Conservation (phyloP, 129 eudicot genomes). For the Dittrichia graveolens region DNA sequence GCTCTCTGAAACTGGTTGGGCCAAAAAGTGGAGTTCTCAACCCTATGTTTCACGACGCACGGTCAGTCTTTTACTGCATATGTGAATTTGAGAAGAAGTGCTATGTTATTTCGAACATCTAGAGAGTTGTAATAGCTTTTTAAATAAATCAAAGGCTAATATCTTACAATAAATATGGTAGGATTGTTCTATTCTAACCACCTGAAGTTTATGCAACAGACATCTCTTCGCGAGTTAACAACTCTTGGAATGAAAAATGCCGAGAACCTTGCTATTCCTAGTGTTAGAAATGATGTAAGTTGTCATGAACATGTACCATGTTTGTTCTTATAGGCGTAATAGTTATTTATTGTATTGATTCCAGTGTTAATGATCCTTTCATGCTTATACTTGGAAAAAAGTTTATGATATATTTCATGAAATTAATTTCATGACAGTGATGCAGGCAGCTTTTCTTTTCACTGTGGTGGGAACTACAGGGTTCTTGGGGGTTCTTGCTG, state of each 20-base stretch:
- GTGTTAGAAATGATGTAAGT: slow-evolving; percentile 97
- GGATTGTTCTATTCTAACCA: slow-evolving; percentile 2
- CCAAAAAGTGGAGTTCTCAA: slow-evolving; percentile 93
- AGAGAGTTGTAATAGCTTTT: not conserved
- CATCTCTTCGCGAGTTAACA: slow-evolving; percentile 89
- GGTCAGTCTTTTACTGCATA: slow-evolving; percentile 54
- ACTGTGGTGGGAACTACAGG: slow-evolving; percentile 97
- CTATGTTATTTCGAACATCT: slow-evolving; percentile 4
- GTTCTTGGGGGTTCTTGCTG: slow-evolving; percentile 76
- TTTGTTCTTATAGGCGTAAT: slow-evolving; percentile 3
- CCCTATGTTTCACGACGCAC: slow-evolving; percentile 92
- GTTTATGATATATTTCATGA: slow-evolving; percentile 35
- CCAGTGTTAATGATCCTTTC: not conserved
- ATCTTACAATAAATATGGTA: slow-evolving; percentile 2
- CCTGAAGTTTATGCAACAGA: slow-evolving; percentile 49
- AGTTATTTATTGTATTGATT: slow-evolving; percentile 5
- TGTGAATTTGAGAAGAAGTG: slow-evolving; percentile 9
- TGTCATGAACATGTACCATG: slow-evolving; percentile 2
- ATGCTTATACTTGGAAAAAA: slow-evolving; percentile 4
- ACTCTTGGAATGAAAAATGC: slow-evolving; percentile 93
- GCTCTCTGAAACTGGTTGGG: slow-evolving; percentile 90
- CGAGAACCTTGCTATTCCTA: slow-evolving; percentile 93
- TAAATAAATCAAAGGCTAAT: not conserved
- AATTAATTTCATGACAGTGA: slow-evolving; percentile 81
- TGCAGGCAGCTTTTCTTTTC: slow-evolving; percentile 99